Base-by-base conservation (phyloP, 2,329 filamentous ascomycete genomes). In the Stagonosporopsis chrysanthemi region DNA sequence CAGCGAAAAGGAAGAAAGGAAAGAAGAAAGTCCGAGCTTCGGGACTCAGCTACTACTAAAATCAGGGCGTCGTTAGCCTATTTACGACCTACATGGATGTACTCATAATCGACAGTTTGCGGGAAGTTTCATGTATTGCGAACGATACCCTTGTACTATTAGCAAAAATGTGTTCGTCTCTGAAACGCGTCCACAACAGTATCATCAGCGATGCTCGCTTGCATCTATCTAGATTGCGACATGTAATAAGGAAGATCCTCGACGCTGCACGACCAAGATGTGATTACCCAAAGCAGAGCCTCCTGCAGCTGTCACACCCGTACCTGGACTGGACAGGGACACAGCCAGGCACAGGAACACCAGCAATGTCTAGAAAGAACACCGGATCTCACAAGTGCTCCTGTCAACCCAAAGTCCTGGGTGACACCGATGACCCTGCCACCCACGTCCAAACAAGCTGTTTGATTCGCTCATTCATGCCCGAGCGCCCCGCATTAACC, bases 361-460 rank as follows among this genome's bases (percentile, higher is more conserved):
- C 47, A 52, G 58, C 49, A 64, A 61, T 68, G 61, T 66, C 62
- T 55, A 47, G 40, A 42, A 54, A 40, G 39, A 53, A 38, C 40
- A 54, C 46, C 43, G n/a, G 35, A 51, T 57, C 55, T 60, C 50
- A 53, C 58, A 52, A 48, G 38, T 61, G 60, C 80, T 63, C 84
- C 86, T 75, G 82, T 80, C 70, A 86, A 87, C 63, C 84, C 85
- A 59, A 85, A 84, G 48, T 84, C 85, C 52, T 49, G 48, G 47
- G 48, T 52, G 23, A 28, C 49, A 44, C 48, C 12, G 31, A 48
- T 44, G 54, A 48, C 26, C 26, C 48, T 47, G 41, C 62, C 36
- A 83, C 84, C 60, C 81, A 82, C 73, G 85, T 83, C 70, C 79
- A 82, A 57, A 72, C 74, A 68, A 75, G 78, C 43, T 64, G 49